Percentiles rank a stretch among this genome's conserved stretches.
These are phyloP conservation scores for Leucosporidium scottii DNA, from an alignment of 768 basidiomycete species.

Conservation along the genomic window DNA sequence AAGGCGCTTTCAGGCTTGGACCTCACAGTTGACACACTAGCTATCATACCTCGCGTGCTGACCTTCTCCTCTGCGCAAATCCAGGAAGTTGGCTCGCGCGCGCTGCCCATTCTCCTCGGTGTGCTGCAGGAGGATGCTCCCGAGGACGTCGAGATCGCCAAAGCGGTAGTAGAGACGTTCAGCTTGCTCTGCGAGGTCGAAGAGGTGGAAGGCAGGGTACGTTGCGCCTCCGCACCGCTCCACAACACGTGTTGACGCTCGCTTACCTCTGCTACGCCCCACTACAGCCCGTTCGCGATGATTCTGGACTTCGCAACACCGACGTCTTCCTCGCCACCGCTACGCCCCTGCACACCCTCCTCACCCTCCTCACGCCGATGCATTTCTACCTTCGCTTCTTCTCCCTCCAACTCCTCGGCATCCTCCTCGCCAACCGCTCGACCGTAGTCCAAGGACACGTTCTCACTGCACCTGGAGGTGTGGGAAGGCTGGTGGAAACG, in stretches of 20 bases:
- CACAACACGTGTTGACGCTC: background rate
- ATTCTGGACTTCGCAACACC: slow-evolving; percentile 64
- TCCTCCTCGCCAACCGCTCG: slow-evolving; percentile 72
- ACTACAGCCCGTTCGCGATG: slow-evolving; percentile 29
- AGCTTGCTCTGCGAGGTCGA: slow-evolving; percentile 69
- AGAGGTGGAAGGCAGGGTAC: slow-evolving; percentile 42
- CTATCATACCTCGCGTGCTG: background rate
- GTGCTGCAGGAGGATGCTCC: slow-evolving; percentile 81
- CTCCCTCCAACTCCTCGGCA: slow-evolving; percentile 71
- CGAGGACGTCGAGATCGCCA: slow-evolving; percentile 84
- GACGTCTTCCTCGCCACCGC: slow-evolving; percentile 69
- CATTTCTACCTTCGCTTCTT: slow-evolving; percentile 81
- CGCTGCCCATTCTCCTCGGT: slow-evolving; percentile 68
- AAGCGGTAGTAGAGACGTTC: slow-evolving; percentile 85
- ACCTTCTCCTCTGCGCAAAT: background rate
- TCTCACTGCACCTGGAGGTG: slow-evolving; percentile 71
- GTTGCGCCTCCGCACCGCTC: background rate
- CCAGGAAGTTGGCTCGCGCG: slow-evolving; percentile 68
- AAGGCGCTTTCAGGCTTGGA: too few species aligned
- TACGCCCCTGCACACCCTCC: slow-evolving; percentile 63
- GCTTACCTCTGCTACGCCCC: background rate
- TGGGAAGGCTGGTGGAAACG: slow-evolving; percentile 55
- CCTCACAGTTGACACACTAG: background rate
- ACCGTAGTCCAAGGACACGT: slow-evolving; percentile 83
- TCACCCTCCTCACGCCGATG: slow-evolving; percentile 63